Evolutionary conservation across 345 rosid genomes (phyloP).

Genomic region (Gossypium ekmanianum): DNA sequence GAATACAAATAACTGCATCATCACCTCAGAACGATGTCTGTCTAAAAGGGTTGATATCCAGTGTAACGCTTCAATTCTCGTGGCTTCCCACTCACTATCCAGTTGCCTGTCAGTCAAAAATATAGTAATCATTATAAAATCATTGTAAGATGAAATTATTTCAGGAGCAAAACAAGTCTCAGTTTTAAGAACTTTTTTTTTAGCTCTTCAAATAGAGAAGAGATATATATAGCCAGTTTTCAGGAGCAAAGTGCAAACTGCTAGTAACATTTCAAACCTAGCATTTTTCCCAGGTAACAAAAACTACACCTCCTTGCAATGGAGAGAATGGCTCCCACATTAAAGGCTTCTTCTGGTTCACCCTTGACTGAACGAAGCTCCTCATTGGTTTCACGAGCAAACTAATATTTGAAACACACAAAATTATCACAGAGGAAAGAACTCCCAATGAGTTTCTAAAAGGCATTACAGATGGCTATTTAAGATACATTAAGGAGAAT

Average conservation of each 20-base stretch:
- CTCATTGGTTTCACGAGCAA: conserved; percentile 99
- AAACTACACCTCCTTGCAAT: conserved; percentile 80
- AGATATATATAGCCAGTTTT: background rate
- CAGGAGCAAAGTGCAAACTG: conserved; percentile 10
- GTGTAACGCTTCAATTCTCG: conserved; percentile 93
- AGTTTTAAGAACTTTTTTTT: conserved; percentile 9
- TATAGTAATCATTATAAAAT: conserved; percentile 19
- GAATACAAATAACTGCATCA: conserved; percentile 1
- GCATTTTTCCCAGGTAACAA: conserved; percentile 16
- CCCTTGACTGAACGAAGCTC: conserved; percentile 84
- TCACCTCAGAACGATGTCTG: conserved; percentile 86
- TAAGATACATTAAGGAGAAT: conserved; percentile 7
- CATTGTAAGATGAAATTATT: conserved; percentile 14
- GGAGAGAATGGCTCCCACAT: conserved; percentile 81
- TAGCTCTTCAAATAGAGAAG: conserved; percentile 23
- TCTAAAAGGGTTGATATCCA: conserved; percentile 91
- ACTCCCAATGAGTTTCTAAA: background rate
- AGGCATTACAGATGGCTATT: conserved; percentile 6
- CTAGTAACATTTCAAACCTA: conserved; percentile 23
- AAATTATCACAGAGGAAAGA: conserved; percentile 12
- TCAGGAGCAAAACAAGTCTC: conserved; percentile 1
- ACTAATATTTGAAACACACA: conserved; percentile 36
- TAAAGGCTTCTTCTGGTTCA: conserved; percentile 84
- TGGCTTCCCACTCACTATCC: conserved; percentile 76
- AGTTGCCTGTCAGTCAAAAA: conserved; percentile 52